A percentile compares a stretch with the other conserved stretches of the same genome.
These are phyloP conservation scores for Phytophthora hybrid DNA, from an alignment of 352 stramenopile genomes.

Conservation along the genomic window DNA sequence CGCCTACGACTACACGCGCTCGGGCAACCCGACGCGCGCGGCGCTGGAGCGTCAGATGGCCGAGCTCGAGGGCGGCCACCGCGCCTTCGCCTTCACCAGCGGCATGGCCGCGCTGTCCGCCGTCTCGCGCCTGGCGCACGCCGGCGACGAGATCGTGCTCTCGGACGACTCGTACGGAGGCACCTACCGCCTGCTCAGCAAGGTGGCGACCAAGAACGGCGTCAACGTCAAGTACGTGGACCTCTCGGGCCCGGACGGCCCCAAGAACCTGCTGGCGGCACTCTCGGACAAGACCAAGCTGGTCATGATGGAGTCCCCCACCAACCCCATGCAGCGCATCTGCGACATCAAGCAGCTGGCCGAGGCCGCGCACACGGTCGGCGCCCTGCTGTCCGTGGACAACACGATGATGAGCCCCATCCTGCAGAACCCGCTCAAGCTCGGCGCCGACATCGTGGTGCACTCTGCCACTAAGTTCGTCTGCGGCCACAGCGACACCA, in stretches of 20 bases:
- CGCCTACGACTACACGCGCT: constrained; percentile 95
- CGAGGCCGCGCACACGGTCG: constrained; percentile 81
- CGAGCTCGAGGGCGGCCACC: constrained; percentile 74
- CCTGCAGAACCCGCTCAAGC: constrained; percentile 93
- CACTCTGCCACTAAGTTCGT: constrained; percentile 99
- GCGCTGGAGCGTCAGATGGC: constrained; percentile 94
- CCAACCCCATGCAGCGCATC: constrained; percentile 96
- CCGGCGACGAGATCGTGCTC: constrained; percentile 93
- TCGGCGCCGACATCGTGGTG: constrained; percentile 97
- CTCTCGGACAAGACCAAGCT: constrained; percentile 89
- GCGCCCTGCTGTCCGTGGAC: constrained; percentile 92
- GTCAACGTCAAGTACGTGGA: constrained; percentile 88
- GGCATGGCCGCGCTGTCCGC: constrained; percentile 96
- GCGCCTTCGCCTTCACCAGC: constrained; percentile 92
- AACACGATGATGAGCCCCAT: constrained; percentile 98
- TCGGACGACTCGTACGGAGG: constrained; percentile 97
- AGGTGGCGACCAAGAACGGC: constrained; percentile 88
- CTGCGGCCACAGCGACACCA: constrained; percentile 96
- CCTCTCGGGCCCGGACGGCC: constrained; percentile 69
- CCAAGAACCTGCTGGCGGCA: constrained; percentile 67
- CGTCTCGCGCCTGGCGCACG: constrained; percentile 90
- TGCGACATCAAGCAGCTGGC: constrained; percentile 92
- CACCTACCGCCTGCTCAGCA: constrained; percentile 93
- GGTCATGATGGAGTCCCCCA: constrained; percentile 97
- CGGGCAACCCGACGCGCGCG: constrained; percentile 93